These are phyloP conservation scores for Auriscalpium orientale DNA, from an alignment of 768 basidiomycete genomes.

Conservation along the genomic window DNA sequence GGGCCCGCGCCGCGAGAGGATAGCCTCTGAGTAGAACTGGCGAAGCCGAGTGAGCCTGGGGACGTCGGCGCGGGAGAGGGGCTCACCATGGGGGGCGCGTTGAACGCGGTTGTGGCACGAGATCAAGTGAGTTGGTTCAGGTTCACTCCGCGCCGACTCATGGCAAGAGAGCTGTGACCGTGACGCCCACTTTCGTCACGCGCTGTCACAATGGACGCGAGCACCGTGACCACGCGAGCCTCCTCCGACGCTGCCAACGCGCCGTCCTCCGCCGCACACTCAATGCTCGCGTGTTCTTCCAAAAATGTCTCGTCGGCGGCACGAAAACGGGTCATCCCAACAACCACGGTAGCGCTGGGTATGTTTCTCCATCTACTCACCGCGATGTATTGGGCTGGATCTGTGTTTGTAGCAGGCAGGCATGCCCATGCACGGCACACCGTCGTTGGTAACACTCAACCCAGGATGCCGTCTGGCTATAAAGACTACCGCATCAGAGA, in stretches of 20 bases:
- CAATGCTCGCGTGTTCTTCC: conserved; percentile 9
- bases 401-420: no score
- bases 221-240: neutral
- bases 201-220: conserved; percentile 1
- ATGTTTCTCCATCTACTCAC: no score
- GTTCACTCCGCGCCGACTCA: neutral
- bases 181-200: neutral
- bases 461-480: no score
- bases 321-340: neutral
- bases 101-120: conserved; percentile 11
- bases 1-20: conserved; percentile 88
- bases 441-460: no score
- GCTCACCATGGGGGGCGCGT: conserved; percentile 17
- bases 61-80: neutral
- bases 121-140: neutral
- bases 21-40: conserved; percentile 89
- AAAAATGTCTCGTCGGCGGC: conserved; percentile 5
- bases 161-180: neutral
- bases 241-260: neutral
- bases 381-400: no score
- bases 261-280: neutral
- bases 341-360: no score
- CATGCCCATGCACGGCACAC: no score
- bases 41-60: neutral
- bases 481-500: no score